Evolutionary conservation across 2,329 filamentous ascomycete genomes (phyloP), one percentile per base, ranked within the genome.

Genomic region (Emmonsia crescens): DNA sequence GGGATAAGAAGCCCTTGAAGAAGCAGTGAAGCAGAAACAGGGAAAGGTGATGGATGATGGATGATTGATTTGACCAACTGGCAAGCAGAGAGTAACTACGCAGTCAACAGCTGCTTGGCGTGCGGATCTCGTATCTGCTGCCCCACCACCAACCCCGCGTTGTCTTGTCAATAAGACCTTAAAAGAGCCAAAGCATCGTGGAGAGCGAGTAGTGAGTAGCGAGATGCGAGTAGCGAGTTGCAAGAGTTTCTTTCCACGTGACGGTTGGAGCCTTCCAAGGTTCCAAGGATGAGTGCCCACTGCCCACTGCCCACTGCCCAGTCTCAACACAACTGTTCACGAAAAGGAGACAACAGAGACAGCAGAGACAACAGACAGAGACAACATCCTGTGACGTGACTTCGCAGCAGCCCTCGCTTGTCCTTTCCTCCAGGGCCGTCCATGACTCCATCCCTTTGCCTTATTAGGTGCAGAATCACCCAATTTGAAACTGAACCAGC

Each of bases 101-200:
- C 6, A 6, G 14, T n/a, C 21, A n/a, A 19, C 24, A 4, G 21
- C 48, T 6, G 14, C 27, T 33, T 52, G 49, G 49, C 49, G 5
- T 55, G 51, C 51, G 19, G 31, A 36, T 38, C 51, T 55, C 51
- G 51, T 55, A 24, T 55, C 19, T 38, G 51, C 31, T 55, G 51
- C 51, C 51, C 51, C 51, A 38, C 51, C 51, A 55, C n/a, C 10
- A 33, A 55, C 51, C 51, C 51, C 51, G 51, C 51, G 51, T 55
- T 55, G n/a, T 24, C 3, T 9, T 24, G 2, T 4, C n/a, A 1
- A 2, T 27, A 8, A 19, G 9, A 5, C 42, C 19, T 46, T 46
- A 1, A 46, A n/a, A n/a, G n/a, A n/a, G n/a, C n/a, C n/a, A n/a
- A n/a, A n/a, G n/a, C n/a, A 40, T 40, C 19, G 40, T 14, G 14